Conservation (phyloP, 306 rosid species). For the Gleditsia sinensis region DNA sequence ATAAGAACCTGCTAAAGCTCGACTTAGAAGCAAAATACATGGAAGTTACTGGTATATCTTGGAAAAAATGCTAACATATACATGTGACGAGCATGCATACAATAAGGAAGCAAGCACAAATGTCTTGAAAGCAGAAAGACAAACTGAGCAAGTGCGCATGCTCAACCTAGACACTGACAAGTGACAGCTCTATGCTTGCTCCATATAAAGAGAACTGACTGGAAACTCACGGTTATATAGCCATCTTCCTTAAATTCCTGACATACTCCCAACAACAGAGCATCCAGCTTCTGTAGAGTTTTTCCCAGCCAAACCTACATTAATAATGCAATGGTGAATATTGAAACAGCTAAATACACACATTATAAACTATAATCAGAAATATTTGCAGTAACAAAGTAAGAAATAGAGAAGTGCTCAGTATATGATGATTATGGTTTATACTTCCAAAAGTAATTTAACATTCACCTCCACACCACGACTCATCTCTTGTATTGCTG, state of each 20-base stretch:
- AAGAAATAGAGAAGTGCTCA: conserved; percentile 11
- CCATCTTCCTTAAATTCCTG: conserved; percentile 89
- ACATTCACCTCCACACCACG: conserved; percentile 84
- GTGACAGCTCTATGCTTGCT: conserved; percentile 25
- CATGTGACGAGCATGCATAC: background rate
- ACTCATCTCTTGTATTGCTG: conserved; percentile 93
- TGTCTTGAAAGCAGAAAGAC: conserved; percentile 2
- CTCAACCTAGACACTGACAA: conserved; percentile 28
- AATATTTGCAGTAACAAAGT: background rate
- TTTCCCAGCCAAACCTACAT: conserved; percentile 90
- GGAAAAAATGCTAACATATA: background rate
- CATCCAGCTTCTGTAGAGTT: conserved; percentile 93
- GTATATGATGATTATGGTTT: conserved; percentile 28
- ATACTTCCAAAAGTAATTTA: conserved; percentile 31
- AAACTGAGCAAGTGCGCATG: conserved; percentile 1
- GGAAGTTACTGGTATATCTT: conserved; percentile 19
- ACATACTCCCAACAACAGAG: conserved; percentile 90
- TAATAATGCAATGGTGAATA: conserved; percentile 6
- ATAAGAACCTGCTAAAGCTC: conserved; percentile 10
- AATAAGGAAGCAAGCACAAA: conserved; percentile 18
- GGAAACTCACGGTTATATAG: conserved; percentile 76
- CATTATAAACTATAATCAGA: conserved; percentile 24
- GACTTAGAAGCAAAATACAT: background rate
- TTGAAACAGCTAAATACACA: conserved; percentile 28
- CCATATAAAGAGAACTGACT: conserved; percentile 24